Conservation (phyloP, 2,329 filamentous ascomycete genomes). For the Colletotrichum scovillei region DNA sequence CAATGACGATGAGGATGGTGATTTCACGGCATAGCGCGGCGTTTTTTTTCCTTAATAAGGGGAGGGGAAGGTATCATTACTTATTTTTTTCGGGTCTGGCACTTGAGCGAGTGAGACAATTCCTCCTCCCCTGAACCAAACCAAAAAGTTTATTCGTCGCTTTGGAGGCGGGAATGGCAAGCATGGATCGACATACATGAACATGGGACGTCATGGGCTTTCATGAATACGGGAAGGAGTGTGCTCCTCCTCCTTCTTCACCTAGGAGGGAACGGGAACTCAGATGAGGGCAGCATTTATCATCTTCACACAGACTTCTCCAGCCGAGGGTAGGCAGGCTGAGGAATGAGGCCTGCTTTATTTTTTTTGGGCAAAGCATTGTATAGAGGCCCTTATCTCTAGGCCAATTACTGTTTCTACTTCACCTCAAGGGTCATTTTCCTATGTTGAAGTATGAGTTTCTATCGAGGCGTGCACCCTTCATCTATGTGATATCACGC, state of each 20-base stretch:
- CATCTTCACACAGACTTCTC: not conserved
- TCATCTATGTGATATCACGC: not conserved
- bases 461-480: not conserved
- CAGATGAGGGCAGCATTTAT: not conserved
- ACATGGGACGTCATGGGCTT: not conserved
- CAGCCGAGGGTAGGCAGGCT: not conserved
- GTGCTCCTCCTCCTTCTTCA: not conserved
- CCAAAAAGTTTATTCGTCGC: not conserved
- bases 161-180: not conserved
- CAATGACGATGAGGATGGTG: not conserved
- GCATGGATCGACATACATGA: not conserved
- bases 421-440: not conserved
- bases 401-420: not conserved
- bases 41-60: not conserved
- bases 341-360: not conserved
- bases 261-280: not conserved
- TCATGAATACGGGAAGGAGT: not conserved
- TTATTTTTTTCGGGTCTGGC: not conserved
- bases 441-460: not conserved
- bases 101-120: not conserved
- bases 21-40: slow-evolving; percentile 37
- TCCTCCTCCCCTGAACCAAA: no score
- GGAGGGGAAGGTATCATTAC: not conserved
- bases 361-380: not conserved
- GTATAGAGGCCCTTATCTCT: not conserved